phyloP scores from a whole-genome alignment of 1,139 yeast species.

The Lodderomyces metapsilosis region DNA sequence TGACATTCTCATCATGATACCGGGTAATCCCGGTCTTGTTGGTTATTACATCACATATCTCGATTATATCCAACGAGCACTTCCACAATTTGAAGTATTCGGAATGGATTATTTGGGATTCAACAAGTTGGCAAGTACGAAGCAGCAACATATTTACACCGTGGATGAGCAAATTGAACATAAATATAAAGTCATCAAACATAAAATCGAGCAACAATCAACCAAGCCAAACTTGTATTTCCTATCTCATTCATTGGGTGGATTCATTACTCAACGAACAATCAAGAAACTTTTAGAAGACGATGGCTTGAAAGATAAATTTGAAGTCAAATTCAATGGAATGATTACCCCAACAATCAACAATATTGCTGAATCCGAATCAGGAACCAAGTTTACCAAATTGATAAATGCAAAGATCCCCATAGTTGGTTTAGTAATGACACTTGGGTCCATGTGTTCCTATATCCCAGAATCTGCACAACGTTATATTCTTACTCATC shows the following conservation, averaged over 20 bases:
- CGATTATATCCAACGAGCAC: constrained; percentile 36
- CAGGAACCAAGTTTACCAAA: constrained; percentile 42
- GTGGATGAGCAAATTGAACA: constrained; percentile 54
- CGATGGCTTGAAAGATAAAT: constrained; percentile 21
- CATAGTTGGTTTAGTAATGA: constrained; percentile 24
- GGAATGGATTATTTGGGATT: constrained; percentile 57
- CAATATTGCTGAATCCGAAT: constrained; percentile 51
- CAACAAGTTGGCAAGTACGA: neutral
- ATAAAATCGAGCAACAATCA: constrained; percentile 18
- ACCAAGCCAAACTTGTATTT: constrained; percentile 37
- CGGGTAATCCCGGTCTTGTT: constrained; percentile 69
- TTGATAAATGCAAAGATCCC: constrained; percentile 33
- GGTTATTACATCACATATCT: constrained; percentile 57
- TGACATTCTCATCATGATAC: constrained; percentile 49
- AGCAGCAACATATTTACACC: constrained; percentile 22
- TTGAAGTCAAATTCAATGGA: constrained; percentile 45
- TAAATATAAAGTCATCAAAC: constrained; percentile 39
- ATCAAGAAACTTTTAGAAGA: constrained; percentile 28
- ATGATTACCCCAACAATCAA: constrained; percentile 63
- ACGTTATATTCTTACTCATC: constrained; percentile 6
- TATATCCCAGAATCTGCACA: constrained; percentile 20
- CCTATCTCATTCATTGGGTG: constrained; percentile 64
- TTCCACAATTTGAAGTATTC: constrained; percentile 48
- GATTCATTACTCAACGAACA: constrained; percentile 55
- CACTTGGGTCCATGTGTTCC: constrained; percentile 18